Evolutionary conservation across 1,284 basidiomycete genomes (phyloP), one percentile per base, ranked within the genome.

Genomic region (Inonotus obliquus): DNA sequence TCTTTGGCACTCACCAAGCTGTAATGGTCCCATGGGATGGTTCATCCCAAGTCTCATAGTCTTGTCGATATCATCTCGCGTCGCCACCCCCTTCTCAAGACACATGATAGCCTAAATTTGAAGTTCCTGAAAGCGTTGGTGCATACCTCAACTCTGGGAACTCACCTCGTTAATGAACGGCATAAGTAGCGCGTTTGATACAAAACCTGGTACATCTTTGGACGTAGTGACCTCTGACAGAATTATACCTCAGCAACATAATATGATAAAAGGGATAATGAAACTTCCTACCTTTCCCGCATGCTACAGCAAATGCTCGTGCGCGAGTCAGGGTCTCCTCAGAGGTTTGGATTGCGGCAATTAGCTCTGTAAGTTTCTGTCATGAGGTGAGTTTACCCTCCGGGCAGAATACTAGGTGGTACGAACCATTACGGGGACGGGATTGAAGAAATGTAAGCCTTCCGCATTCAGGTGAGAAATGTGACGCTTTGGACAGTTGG

Each of bases 361-460:
- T 96, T 19, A 98, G 78, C 73, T 98, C 96, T 23, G 94, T 92
- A 4, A 96, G 78, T 86, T 91, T 91, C 93, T 95, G 74, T 29
- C 32, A 4, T 9, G 23, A 56, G 48, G n/a, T 19, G 60, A 45
- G 39, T 35, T 57, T 52, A 51, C 35, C 57, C 29, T n/a, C n/a
- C 63, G 64, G 11, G 32, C 60, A 47, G 25, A 27, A 9, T 44
- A 7, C 47, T 23, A 3, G 11, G 11, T 35, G 27, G 21, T 19
- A 69, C 80, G 62, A 68, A 89, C 90, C 94, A 97, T 97, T 44
- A 95, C 90, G 4, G 92, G 92, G 2, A 96, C 94, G 3, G 95
- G 95, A 72, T 98, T 97, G 79, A 98, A 97, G 77, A 96, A 97
- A 75, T 97, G 95, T 48, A 96, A 77, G 13, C 94, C 91, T 90